Base-by-base conservation (phyloP, 2,329 filamentous ascomycete genomes). In the Botryotinia convoluta region DNA sequence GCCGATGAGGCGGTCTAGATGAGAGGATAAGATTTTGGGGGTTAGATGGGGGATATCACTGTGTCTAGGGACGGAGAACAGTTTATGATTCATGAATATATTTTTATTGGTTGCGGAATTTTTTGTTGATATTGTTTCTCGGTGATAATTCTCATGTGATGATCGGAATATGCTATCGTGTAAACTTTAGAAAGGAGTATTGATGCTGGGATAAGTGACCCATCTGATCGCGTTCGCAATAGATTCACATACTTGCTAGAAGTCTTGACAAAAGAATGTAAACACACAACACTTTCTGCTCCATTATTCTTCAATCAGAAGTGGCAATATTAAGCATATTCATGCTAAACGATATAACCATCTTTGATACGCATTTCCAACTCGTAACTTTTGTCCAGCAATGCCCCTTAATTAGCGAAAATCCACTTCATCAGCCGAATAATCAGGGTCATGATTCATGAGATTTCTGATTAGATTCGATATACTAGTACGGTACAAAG, bases 1-100 rank as follows among this genome's bases (percentile, higher is more conserved):
- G 75, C 72, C 60, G 79, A 80, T 74, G 78, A 79, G 68, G 76
- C 65, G 75, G 78, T 80, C 77, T 80, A 73, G 74, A 74, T 12
- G 39, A 73, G 74, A 74, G 0, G 20, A 39, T 37, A 22, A 14
- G 1, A n/a, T 26, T n/a, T 44, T 29, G 37, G 26, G 35, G 35
- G 8, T 57, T 42, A 57, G 35, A 42, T 54, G 16, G 26, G 5
- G 32, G n/a, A 57, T 29, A n/a, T 26, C 26, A 16, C 35, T 35
- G 20, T 51, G 4, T 32, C 63, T 51, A n/a, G 22, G 32, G 18
- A 65, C 12, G 26, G 22, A 26, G 37, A 29, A 29, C 39, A 57
- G 48, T 10, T 32, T 54, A 68, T 68, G 65, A 57, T 42, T 68
- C 35, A 68, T 42, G 65, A 68, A 68, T 68, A 57, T 42, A 57